phyloP scores from a whole-genome alignment of 495 filamentous ascomycete species.

The Opeltia flavorubescens region DNA sequence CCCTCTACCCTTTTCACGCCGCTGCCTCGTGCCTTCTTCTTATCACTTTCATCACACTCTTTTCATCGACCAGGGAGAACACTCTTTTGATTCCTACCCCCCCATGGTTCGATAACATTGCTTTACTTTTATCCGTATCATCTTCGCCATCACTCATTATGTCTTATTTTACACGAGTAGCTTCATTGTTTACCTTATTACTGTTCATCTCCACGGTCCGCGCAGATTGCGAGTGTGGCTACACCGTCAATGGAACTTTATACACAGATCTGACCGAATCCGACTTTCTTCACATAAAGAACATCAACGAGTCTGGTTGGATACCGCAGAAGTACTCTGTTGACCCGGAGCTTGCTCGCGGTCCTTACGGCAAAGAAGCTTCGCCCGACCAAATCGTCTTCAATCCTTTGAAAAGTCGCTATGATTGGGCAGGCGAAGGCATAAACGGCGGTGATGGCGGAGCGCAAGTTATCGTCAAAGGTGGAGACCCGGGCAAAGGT shows the following conservation, averaged over 20 bases:
- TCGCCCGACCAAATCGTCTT: constrained; percentile 36
- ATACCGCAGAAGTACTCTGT: constrained; percentile 48
- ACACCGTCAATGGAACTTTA: constrained; percentile 34
- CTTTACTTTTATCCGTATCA: neutral
- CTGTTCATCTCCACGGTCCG: constrained; percentile 1
- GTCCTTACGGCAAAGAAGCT: constrained; percentile 52
- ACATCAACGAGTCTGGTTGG: constrained; percentile 45
- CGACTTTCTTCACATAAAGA: constrained; percentile 44
- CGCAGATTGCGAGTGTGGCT: constrained; percentile 61
- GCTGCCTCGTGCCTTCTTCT: neutral
- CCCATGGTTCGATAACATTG: neutral
- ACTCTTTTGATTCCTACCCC: neutral
- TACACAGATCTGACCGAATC: constrained; percentile 58
- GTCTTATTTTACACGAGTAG: neutral
- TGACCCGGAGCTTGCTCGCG: constrained; percentile 33
- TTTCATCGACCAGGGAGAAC: neutral
- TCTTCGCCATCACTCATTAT: neutral
- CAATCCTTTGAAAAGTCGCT: constrained; percentile 29
- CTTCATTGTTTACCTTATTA: neutral
- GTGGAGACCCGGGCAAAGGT: constrained; percentile 21
- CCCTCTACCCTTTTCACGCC: neutral
- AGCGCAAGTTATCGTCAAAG: constrained; percentile 44
- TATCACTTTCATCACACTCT: neutral
- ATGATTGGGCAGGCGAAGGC: constrained; percentile 25
- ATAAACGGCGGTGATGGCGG: constrained; percentile 37